Evolutionary conservation across 108 stramenopile species (phyloP).

Genomic region (Nitzschia inconspicua): DNA sequence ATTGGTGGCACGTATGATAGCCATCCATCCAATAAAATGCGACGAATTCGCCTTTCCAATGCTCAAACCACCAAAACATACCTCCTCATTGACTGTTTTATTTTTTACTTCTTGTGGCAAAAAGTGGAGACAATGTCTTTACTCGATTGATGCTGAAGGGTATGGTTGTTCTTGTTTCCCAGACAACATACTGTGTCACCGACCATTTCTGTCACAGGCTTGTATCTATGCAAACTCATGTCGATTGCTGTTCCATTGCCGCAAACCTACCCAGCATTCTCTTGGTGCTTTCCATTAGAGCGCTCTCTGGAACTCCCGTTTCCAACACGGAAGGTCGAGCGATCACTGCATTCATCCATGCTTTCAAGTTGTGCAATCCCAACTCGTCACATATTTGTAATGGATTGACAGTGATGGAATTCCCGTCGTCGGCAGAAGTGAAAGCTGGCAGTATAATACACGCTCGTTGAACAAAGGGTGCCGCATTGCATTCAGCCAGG

Average conservation of each 20-base stretch:
- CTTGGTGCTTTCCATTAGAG: not conserved
- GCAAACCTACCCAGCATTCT: constrained; percentile 18
- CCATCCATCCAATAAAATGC: too few species aligned
- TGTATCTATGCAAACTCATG: too few species aligned
- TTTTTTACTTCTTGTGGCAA: too few species aligned
- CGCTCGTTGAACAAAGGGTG: constrained; percentile 25
- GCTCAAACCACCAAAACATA: too few species aligned
- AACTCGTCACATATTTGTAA: constrained; percentile 9
- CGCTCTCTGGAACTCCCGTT: constrained; percentile 7
- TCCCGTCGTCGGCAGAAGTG: not conserved
- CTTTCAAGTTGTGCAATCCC: constrained; percentile 1
- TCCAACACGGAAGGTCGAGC: constrained; percentile 10
- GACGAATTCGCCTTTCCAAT: too few species aligned
- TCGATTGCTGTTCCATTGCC: constrained; percentile 11
- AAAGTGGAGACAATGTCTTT: too few species aligned
- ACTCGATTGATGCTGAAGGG: too few species aligned
- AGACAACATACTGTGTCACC: too few species aligned
- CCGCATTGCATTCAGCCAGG: constrained; percentile 16
- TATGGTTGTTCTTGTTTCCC: too few species aligned
- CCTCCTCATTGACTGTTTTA: too few species aligned
- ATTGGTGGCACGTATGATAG: too few species aligned
- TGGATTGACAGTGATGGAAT: not conserved
- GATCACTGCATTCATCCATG: constrained; percentile 15
- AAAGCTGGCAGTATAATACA: constrained; percentile 14
- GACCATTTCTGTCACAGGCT: too few species aligned